Conservation (phyloP, 2,329 filamentous ascomycete genomes). For the Aspergillus sp. region DNA sequence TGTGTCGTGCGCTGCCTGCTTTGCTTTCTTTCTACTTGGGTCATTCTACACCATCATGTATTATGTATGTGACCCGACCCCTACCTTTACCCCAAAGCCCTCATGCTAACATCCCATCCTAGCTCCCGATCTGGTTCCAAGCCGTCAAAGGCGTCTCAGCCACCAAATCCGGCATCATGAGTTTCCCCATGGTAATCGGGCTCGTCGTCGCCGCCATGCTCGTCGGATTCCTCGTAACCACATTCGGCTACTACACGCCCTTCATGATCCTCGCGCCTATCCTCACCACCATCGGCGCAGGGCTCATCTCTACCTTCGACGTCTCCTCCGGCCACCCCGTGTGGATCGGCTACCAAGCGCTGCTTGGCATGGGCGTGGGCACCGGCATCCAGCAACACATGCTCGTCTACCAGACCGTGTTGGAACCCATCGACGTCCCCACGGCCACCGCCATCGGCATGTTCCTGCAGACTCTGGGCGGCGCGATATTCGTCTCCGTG, state of each 20-base stretch:
- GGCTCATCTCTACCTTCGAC: constrained; percentile 36
- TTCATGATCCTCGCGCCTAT: constrained; percentile 37
- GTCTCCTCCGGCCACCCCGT: constrained; percentile 28
- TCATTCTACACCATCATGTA: constrained; percentile 47
- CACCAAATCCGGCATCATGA: constrained; percentile 40
- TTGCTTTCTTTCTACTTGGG: constrained; percentile 44
- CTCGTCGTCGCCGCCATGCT: constrained; percentile 33
- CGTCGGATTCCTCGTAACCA: constrained; percentile 30
- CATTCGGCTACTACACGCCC: constrained; percentile 40
- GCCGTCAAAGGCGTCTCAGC: constrained; percentile 37
- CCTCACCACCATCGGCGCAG: constrained; percentile 35
- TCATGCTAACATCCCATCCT: background rate
- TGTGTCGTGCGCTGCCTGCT: constrained; percentile 41
- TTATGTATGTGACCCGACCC: constrained; percentile 31
- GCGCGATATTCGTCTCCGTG: constrained; percentile 27
- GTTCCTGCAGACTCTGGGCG: constrained; percentile 39
- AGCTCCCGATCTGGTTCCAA: constrained; percentile 48
- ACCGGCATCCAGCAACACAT: constrained; percentile 37
- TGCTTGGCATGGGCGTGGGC: constrained; percentile 38
- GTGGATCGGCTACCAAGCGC: constrained; percentile 43
- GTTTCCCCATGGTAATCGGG: constrained; percentile 34
- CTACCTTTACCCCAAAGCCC: too few relatives aligned
- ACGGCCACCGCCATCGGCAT: constrained; percentile 36
- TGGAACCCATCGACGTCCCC: constrained; percentile 33
- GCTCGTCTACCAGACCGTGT: constrained; percentile 35